A percentile compares a stretch with the other conserved stretches of the same genome.
phyloP scores from a whole-genome alignment of 257 asterid genomes.

The Marsdenia floribunda region DNA sequence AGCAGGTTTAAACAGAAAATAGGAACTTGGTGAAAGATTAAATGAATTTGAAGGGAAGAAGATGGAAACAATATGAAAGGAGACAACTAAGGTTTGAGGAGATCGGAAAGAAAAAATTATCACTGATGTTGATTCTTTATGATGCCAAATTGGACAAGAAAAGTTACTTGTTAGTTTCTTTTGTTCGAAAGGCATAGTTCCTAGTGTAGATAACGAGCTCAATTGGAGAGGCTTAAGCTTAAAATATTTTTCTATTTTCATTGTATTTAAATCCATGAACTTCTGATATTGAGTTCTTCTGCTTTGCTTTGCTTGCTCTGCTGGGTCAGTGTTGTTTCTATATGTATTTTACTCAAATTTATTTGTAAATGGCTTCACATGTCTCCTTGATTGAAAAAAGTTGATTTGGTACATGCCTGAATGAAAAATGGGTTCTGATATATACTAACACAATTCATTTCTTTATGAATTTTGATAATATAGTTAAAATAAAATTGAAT shows the following conservation, averaged over 20 bases:
- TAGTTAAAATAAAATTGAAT: background rate
- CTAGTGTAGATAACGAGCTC: too few relatives aligned
- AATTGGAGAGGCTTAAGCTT: background rate
- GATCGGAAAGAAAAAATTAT: background rate
- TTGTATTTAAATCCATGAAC: background rate
- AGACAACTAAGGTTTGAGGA: background rate
- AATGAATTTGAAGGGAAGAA: background rate
- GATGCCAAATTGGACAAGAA: background rate
- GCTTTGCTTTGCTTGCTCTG: background rate
- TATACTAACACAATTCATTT: background rate
- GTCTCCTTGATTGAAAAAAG: background rate
- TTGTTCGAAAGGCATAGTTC: too few relatives aligned
- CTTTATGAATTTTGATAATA: background rate
- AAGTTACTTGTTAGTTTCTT: too few relatives aligned
- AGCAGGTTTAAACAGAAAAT: too few relatives aligned
- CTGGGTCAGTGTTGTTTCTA: background rate
- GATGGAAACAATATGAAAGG: background rate
- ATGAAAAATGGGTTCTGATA: background rate
- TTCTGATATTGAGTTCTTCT: background rate
- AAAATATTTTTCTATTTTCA: background rate
- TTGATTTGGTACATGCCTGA: background rate
- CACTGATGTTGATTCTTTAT: background rate
- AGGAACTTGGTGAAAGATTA: background rate
- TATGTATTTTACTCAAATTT: background rate
- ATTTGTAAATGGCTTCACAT: background rate